These are phyloP conservation scores for Aspergillus piperis DNA, from an alignment of 2,329 filamentous ascomycete species.

Conservation along the genomic window DNA sequence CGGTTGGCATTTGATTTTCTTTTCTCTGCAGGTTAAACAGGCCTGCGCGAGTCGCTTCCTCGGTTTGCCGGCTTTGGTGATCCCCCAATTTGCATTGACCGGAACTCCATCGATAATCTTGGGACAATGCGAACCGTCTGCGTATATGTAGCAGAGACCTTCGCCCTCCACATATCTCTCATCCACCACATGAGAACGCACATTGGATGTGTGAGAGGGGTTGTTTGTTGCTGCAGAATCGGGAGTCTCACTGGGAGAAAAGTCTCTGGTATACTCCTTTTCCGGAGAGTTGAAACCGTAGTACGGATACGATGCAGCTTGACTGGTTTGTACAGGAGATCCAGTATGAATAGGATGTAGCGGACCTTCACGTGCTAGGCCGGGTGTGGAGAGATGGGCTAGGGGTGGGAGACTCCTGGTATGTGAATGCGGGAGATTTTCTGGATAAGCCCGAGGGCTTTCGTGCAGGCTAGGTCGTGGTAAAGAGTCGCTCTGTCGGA, in stretches of 20 bases:
- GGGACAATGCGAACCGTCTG: conserved; percentile 79
- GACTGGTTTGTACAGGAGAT: conserved; percentile 21
- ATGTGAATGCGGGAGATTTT: conserved; percentile 22
- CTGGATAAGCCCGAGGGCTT: conserved; percentile 19
- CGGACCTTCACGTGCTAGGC: conserved; percentile 22
- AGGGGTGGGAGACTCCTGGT: conserved; percentile 32
- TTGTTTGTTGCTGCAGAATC: conserved; percentile 8
- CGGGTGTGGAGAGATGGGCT: conserved; percentile 31
- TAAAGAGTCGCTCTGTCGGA: conserved; percentile 25
- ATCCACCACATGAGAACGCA: conserved; percentile 41
- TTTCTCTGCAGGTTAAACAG: conserved; percentile 90
- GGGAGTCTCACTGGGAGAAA: background rate
- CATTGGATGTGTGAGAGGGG: conserved; percentile 17
- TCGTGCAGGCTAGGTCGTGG: conserved; percentile 21
- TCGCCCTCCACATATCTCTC: conserved; percentile 65
- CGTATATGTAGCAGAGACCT: conserved; percentile 81
- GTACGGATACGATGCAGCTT: conserved; percentile 22
- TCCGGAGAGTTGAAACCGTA: conserved; percentile 21
- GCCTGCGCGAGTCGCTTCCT: conserved; percentile 87
- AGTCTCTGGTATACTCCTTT: conserved; percentile 13
- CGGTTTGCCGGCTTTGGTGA: conserved; percentile 91
- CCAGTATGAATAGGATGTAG: conserved; percentile 25
- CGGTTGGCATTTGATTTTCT: conserved; percentile 96
- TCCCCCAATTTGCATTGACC: conserved; percentile 89
- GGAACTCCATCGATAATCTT: conserved; percentile 81